Base-by-base conservation (phyloP, 139 green algal species). In the Closterium sp. region DNA sequence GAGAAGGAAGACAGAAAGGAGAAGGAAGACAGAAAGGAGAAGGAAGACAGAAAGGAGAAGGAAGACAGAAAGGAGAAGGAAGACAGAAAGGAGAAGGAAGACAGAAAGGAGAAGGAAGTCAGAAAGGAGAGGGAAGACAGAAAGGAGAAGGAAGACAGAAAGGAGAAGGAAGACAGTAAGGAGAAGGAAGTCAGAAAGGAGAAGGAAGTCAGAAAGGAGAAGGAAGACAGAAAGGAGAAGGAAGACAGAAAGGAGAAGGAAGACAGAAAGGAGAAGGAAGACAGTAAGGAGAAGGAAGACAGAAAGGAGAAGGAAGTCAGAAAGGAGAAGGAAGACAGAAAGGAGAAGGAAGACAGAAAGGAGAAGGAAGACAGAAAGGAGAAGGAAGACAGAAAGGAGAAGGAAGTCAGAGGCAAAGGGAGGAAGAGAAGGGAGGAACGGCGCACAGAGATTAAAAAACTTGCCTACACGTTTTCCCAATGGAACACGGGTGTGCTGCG, bases 331-430 rank as follows among this genome's bases (percentile, higher is more conserved):
- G 42, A 10, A 91, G 70, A 62, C 9, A 91, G 89, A 91, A 32
- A 88, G 90, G 6, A 42, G 89, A 42, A 10, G 90, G 90, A 42
- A 92, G 90, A 88, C 31, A 92, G 79, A 92, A 3, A 88, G 90
- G 19, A 42, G 19, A 22, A 11, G 85, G 92, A 10, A 92, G 90
- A 11, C 1, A 92, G 90, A 92, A 85, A 85, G 90, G 6, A 42
- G 13, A 22, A 4, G 90, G n/a, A 31, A 2, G n/a, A 38, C 11
- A 31, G n/a, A 31, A 2, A 88, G 85, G n/a, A 28, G 31, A 28
- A 10, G 21, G 10, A 10, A 88, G 17, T 38, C 7, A 88, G 86
- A 31, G 86, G 38, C 38, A 50, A 88, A 32, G n/a, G 32, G 34
- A 86, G 27, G 79, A 28, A 3, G 27, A 30, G 28, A 86, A 86